Evolutionary conservation across 2,329 filamentous ascomycete species (phyloP).

Genomic region (Penicillium sp.): DNA sequence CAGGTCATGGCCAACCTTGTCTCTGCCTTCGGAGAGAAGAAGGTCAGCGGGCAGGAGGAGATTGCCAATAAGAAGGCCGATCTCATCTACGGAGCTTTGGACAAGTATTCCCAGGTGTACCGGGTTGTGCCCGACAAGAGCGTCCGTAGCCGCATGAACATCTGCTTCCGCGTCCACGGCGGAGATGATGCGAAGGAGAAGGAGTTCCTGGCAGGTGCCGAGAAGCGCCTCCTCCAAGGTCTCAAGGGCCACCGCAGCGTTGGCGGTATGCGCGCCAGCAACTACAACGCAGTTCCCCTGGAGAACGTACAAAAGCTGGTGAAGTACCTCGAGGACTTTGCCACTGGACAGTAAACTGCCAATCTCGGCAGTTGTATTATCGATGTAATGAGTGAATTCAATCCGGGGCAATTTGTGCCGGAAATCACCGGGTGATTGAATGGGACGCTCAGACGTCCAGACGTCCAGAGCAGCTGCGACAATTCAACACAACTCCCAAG

Average conservation of each 20-base stretch:
- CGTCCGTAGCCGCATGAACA: constrained; percentile 84
- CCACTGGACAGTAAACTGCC: constrained; percentile 26
- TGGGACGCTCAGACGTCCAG: constrained; percentile 9
- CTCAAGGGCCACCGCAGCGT: constrained; percentile 86
- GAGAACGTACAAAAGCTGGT: constrained; percentile 42
- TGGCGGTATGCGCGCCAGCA: constrained; percentile 78
- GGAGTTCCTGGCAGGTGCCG: constrained; percentile 69
- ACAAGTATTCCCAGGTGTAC: constrained; percentile 69
- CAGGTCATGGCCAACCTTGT: constrained; percentile 77
- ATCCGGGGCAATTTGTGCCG: constrained; percentile 8
- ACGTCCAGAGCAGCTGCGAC: constrained; percentile 13
- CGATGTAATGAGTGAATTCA: constrained; percentile 14
- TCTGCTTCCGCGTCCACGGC: constrained; percentile 75
- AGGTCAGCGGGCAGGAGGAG: constrained; percentile 71
- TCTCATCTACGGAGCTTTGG: constrained; percentile 71
- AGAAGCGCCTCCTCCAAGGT: constrained; percentile 65
- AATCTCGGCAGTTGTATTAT: constrained; percentile 3
- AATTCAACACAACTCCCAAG: constrained; percentile 22
- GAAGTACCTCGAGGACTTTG: constrained; percentile 52
- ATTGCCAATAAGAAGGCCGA: constrained; percentile 69
- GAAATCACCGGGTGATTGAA: constrained; percentile 8
- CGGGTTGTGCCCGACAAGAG: constrained; percentile 69
- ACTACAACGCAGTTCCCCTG: constrained; percentile 77
- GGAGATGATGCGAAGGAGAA: constrained; percentile 69
- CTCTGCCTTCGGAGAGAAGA: constrained; percentile 57